Percentiles rank a stretch among this genome's conserved stretches.
Evolutionary conservation across 208 protist species (phyloP).

Genomic region (Leishmania aethiopica): DNA sequence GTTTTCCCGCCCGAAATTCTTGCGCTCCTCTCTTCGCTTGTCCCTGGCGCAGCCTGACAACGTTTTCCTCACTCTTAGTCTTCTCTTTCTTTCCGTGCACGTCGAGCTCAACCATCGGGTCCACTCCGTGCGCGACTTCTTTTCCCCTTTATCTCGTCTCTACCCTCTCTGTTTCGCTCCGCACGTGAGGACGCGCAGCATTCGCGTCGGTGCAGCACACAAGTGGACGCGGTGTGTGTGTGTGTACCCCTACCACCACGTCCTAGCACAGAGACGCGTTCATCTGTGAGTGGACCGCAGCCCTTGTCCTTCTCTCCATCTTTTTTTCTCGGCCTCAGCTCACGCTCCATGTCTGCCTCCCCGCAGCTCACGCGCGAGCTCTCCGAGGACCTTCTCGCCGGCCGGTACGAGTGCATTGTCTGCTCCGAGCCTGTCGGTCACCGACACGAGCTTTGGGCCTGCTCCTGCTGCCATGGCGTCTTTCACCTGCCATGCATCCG

Average conservation of each 20-base stretch:
- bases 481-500: slow-evolving; percentile 75
- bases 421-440: slow-evolving; percentile 65
- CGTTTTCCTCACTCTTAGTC: background rate
- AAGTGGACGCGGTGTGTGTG: background rate
- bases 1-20: background rate
- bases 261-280: background rate
- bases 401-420: slow-evolving; percentile 70
- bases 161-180: background rate
- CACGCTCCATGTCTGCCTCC: slow-evolving; percentile 21
- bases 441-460: slow-evolving; percentile 62
- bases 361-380: slow-evolving; percentile 41
- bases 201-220: background rate
- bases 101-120: background rate
- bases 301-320: background rate
- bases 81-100: background rate
- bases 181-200: background rate
- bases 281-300: background rate
- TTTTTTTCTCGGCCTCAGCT: background rate
- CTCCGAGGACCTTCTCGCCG: slow-evolving; percentile 50
- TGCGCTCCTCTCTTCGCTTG: background rate
- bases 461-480: slow-evolving; percentile 67
- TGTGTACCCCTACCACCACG: background rate
- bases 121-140: background rate
- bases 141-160: background rate
- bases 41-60: background rate